Base-by-base conservation (phyloP, 148 eudicot genomes). In the Rhododendron henanense region DNA sequence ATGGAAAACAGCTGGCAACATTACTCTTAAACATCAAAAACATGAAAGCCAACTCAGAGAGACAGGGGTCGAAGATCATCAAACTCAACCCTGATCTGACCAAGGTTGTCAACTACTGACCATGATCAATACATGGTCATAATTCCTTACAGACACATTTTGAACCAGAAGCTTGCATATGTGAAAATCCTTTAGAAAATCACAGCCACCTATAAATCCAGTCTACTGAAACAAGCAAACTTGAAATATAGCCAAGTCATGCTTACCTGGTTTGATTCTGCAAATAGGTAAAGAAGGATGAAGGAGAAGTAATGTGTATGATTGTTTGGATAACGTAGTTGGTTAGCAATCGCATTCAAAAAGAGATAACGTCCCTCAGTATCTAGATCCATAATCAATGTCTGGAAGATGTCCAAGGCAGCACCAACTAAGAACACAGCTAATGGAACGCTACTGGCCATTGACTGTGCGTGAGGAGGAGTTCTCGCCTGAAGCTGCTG, bases 251-350 rank as follows among this genome's bases (percentile, higher is more conserved):
- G 65, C 23, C 45, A 47, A 6, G 25, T 50, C 25, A 21, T 28
- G 44, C 82, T 39, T 82, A 97, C 98, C 98, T 97, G 96, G 90
- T 91, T 91, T 73, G 96, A 88, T 50, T 95, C 95, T 9, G 93
- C 88, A 89, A 97, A 95, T 63, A 97, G 86, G 89, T 84, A 90
- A 25, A 95, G 95, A 10, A 97, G 93, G 85, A 93, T 87, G 90
- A 91, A 94, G 21, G 98, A 95, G 93, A 97, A 97, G 88, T 93
- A 97, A 87, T 93, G 95, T 41, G 99, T 97, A 69, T 95, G 99
- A 83, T 93, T 93, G 89, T 97, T 97, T 11, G 99, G 99, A 88
- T 95, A 97, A 48, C 98, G 98, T 83, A 97, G 89, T 86, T 97
- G 99, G 85, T 97, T 97, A 41, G 98, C 98, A 86, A 95, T 88